Evolutionary conservation across 257 asterid species (phyloP).

Genomic region (Solanum medicagineum): DNA sequence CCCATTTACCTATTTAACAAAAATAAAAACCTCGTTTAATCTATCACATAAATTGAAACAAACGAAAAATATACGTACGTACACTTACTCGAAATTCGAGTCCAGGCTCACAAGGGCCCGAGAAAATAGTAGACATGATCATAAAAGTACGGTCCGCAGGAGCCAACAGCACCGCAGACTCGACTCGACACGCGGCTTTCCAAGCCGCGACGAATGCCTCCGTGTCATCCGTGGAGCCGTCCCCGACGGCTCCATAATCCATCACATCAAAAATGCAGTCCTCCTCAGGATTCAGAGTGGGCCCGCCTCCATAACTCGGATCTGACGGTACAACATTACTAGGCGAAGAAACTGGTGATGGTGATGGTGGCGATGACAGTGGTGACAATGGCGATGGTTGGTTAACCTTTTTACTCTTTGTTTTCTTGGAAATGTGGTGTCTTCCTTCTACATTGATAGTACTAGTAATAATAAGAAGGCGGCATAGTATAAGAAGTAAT

Average conservation of each 20-base stretch:
- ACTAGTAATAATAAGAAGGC: neutral
- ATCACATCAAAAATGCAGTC: slow-evolving; percentile 57
- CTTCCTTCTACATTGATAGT: slow-evolving; percentile 28
- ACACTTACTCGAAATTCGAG: slow-evolving; percentile 61
- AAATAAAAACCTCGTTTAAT: neutral
- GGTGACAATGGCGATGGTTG: neutral
- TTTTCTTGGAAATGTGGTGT: slow-evolving; percentile 28
- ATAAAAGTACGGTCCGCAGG: slow-evolving; percentile 39
- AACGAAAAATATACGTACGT: neutral
- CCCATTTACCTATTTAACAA: slow-evolving; percentile 61
- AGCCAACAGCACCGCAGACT: slow-evolving; percentile 45
- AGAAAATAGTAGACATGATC: slow-evolving; percentile 75
- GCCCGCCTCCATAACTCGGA: neutral
- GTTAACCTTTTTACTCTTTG: slow-evolving; percentile 2
- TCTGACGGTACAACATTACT: neutral
- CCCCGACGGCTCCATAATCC: slow-evolving; percentile 69
- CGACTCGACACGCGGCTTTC: slow-evolving; percentile 80
- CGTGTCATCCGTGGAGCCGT: slow-evolving; percentile 69
- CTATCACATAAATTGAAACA: neutral
- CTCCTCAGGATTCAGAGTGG: neutral
- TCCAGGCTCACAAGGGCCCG: slow-evolving; percentile 84
- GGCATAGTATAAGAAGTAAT: neutral
- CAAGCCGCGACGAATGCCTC: slow-evolving; percentile 75
- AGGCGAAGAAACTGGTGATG: slow-evolving; percentile 5
- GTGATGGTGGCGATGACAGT: neutral